Evolutionary conservation across 805 yeast genomes (phyloP), one percentile per base, ranked within the genome.

Genomic region (Saturnispora sekii): DNA sequence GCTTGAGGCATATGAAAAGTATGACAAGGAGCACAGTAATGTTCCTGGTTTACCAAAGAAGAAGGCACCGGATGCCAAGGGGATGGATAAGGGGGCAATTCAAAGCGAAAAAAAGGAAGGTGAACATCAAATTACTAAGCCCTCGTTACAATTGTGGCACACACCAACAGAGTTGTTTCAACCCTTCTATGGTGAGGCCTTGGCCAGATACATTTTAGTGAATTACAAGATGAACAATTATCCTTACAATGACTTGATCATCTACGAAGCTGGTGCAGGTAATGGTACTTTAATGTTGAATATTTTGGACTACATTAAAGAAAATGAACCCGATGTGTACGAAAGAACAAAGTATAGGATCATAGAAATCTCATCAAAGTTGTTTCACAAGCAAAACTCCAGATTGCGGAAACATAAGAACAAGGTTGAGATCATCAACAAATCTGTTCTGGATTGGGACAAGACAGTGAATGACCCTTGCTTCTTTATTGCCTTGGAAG

Each of bases 211-310:
- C 62, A 64, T 89, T 15, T 63, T 86, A 44, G 80, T 78, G 8
- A 81, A 84, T 58, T 84, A 81, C 58, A 78, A 79, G 60, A 64
- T 79, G 52, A 79, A 80, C 50, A 65, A 73, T 35, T 82, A 77
- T 53, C 90, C 89, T 1, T 79, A 80, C 55, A 69, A 73, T 35
- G 88, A 84, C 56, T 65, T 90, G 39, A 71, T 77, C 6, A 83
- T 86, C 21, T 87, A 85, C 62, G 96, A 87, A 62, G 76, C 84
- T 70, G 96, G 95, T 48, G 95, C 88, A 16, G 95, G 95, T 52
- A 86, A 86, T 55, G 95, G 95, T 35, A 85, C 94, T 0, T 62
- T 86, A 48, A 86, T 87, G 95, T 60, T 71, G 44, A 81, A 85
- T 55, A 74, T 86, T 10, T 61, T 86, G 50, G 79, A 80, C 55